A percentile compares a stretch with the other conserved stretches of the same genome.
These are phyloP conservation scores for Taphrina wiesneri DNA, from an alignment of 1,139 yeast genomes.

Conservation along the genomic window DNA sequence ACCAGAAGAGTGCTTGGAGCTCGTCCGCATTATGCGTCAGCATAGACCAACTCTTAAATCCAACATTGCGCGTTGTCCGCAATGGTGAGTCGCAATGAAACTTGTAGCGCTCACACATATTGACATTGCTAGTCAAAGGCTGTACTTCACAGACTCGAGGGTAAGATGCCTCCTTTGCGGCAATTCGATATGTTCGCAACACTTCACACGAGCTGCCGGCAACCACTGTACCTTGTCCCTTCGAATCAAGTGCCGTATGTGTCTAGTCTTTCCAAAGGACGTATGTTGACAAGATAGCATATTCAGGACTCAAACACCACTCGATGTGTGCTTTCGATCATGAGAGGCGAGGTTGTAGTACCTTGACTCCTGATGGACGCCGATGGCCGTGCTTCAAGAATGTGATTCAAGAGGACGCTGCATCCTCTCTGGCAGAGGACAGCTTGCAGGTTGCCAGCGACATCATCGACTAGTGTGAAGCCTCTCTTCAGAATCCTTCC, in stretches of 20 bases:
- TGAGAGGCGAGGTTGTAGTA: slow-evolving; percentile 4
- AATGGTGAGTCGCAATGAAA: neutral
- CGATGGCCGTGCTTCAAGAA: slow-evolving; percentile 16
- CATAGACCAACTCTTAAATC: slow-evolving; percentile 10
- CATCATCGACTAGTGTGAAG: neutral
- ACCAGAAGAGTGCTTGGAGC: slow-evolving; percentile 29
- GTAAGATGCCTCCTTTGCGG: slow-evolving; percentile 19
- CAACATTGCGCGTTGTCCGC: slow-evolving; percentile 24
- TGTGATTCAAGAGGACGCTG: neutral
- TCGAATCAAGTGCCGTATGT: slow-evolving; percentile 26
- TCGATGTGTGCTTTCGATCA: slow-evolving; percentile 6
- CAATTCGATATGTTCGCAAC: slow-evolving; percentile 22
- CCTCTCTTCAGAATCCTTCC: neutral
- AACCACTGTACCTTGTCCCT: slow-evolving; percentile 20
- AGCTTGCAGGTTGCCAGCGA: neutral
- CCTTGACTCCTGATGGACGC: neutral
- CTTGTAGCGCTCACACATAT: neutral
- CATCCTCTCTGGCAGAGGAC: neutral
- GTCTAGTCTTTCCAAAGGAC: neutral
- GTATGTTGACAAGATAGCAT: neutral
- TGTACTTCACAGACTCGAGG: slow-evolving; percentile 24
- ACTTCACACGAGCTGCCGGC: slow-evolving; percentile 28
- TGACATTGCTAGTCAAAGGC: neutral
- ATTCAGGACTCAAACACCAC: slow-evolving; percentile 21
- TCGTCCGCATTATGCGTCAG: slow-evolving; percentile 7